Evolutionary conservation across 2,329 filamentous ascomycete species (phyloP).

Genomic region (Ophiostoma sp.): DNA sequence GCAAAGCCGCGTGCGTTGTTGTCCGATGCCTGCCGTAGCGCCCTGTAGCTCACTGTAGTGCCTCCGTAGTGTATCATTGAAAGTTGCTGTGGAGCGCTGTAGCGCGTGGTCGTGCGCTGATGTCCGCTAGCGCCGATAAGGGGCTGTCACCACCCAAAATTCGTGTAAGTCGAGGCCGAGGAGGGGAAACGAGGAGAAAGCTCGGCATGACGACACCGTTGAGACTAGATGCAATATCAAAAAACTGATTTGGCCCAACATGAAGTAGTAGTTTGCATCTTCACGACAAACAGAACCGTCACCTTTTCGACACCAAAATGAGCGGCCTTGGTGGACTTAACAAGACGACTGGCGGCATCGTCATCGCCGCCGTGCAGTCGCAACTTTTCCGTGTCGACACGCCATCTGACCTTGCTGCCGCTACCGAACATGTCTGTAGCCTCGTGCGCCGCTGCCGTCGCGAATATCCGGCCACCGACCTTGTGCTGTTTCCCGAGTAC

Average conservation of each 20-base stretch:
- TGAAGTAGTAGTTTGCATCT: neutral
- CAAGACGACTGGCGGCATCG: conserved; percentile 23
- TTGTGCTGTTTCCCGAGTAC: conserved; percentile 25
- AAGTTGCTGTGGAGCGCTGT: neutral
- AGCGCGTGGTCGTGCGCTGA: neutral
- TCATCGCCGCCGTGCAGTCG: conserved; percentile 22
- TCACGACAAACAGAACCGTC: neutral
- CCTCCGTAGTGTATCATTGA: neutral
- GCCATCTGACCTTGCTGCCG: neutral
- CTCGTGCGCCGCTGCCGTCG: conserved; percentile 21
- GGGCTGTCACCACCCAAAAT: neutral
- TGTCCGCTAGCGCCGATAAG: conserved; percentile 24
- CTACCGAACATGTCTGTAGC: conserved; percentile 16
- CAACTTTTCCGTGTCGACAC: conserved; percentile 25
- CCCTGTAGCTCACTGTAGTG: neutral
- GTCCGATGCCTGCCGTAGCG: neutral
- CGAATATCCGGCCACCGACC: conserved; percentile 21
- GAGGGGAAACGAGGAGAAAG: neutral
- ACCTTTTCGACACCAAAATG: neutral
- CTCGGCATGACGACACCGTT: neutral
- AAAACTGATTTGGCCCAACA: neutral
- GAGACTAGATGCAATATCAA: neutral
- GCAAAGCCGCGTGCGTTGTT: conserved; percentile 1
- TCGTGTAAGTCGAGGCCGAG: neutral
- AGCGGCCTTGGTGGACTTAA: conserved; percentile 25